phyloP scores from a whole-genome alignment of 2,329 filamentous ascomycete genomes.

The Curvularia eragrostidis region DNA sequence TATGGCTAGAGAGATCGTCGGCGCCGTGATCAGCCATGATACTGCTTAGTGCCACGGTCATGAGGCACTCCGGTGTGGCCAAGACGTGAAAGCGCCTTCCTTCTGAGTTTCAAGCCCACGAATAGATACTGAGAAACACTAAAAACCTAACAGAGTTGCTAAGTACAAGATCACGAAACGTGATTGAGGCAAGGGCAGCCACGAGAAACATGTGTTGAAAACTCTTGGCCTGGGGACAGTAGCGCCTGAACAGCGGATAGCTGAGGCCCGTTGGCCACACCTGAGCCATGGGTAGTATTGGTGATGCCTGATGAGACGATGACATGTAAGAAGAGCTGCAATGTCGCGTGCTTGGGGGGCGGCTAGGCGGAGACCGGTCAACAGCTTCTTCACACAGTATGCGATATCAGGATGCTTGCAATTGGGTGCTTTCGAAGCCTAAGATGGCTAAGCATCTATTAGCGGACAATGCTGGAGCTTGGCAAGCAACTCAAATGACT shows the following conservation, averaged over 20 bases:
- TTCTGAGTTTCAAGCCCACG: constrained; percentile 24
- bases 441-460: constrained; percentile 30
- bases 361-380: neutral
- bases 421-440: constrained; percentile 2
- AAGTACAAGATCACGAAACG: constrained; percentile 30
- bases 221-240: constrained; percentile 26
- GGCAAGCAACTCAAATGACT: constrained; percentile 29
- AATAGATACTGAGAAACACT: constrained; percentile 23
- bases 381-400: neutral
- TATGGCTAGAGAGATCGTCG: neutral
- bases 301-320: constrained; percentile 22
- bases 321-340: constrained; percentile 10
- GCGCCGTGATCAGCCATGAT: constrained; percentile 14
- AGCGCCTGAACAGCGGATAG: constrained; percentile 1
- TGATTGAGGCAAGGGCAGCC: constrained; percentile 32
- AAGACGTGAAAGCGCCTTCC: constrained; percentile 34
- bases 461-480: constrained; percentile 33
- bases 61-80: constrained; percentile 38
- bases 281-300: constrained; percentile 13
- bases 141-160: constrained; percentile 18
- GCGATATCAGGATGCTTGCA: neutral
- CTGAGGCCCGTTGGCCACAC: constrained; percentile 1
- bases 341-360: neutral
- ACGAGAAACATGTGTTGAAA: constrained; percentile 22
- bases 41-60: constrained; percentile 21